phyloP scores from a whole-genome alignment of 2,329 filamentous ascomycete species.

The Aspergillus hiratsukae region DNA sequence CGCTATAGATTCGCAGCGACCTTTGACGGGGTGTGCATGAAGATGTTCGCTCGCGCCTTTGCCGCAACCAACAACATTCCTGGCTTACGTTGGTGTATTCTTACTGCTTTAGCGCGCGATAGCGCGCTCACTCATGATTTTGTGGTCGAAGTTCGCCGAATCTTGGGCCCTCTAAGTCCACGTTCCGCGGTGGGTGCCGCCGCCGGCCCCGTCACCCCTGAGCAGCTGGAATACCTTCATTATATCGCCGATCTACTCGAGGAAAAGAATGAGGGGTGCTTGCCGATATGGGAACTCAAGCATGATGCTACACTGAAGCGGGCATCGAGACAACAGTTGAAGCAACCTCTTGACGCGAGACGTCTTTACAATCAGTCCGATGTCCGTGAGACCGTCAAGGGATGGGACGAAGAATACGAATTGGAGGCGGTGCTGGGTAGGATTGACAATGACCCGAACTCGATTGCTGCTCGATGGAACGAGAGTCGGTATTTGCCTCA shows the following conservation, averaged over 20 bases:
- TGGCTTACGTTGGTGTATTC: conserved; percentile 39
- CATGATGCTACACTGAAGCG: conserved; percentile 9
- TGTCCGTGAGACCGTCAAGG: conserved; percentile 13
- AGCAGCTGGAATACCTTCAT: conserved; percentile 18
- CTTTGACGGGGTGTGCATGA: conserved; percentile 36
- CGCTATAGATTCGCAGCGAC: conserved; percentile 28
- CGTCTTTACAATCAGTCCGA: conserved; percentile 8
- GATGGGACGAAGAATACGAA: conserved; percentile 29
- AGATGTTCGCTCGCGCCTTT: conserved; percentile 36
- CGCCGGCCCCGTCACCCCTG: conserved; percentile 1
- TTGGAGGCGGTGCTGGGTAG: conserved; percentile 18
- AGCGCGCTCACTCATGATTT: conserved; percentile 29
- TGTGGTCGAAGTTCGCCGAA: conserved; percentile 29
- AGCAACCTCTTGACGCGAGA: conserved; percentile 10
- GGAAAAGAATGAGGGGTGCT: conserved; percentile 20
- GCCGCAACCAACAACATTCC: conserved; percentile 23
- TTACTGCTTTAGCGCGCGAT: conserved; percentile 32
- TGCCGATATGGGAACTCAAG: conserved; percentile 12
- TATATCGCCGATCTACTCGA: conserved; percentile 17
- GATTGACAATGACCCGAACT: conserved; percentile 11
- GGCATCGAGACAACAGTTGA: conserved; percentile 8
- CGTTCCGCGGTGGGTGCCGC: background rate
- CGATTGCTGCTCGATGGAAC: conserved; percentile 15
- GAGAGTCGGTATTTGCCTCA: conserved; percentile 6
- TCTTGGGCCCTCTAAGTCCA: conserved; percentile 17